phyloP scores from a whole-genome alignment of 768 basidiomycete genomes.

The Tricholomella constricta region DNA sequence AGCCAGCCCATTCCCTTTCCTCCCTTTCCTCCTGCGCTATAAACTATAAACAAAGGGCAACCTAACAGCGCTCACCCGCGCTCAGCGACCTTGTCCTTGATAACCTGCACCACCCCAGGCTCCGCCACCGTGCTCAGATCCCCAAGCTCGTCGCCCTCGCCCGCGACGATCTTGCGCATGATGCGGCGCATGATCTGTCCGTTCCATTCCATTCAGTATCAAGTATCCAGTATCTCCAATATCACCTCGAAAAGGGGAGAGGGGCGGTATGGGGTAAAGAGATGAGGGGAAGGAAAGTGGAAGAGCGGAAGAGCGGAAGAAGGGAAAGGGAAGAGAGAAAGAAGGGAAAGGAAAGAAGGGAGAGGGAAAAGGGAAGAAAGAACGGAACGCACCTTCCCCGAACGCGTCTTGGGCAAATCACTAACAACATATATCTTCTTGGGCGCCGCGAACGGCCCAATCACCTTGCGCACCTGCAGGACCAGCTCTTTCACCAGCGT shows the following conservation, averaged over 20 bases:
- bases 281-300: neutral
- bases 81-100: constrained; percentile 76
- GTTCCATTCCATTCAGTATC: too few relatives aligned
- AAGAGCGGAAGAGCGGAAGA: neutral
- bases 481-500: constrained; percentile 83
- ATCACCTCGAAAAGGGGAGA: too few relatives aligned
- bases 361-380: neutral
- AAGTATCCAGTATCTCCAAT: too few relatives aligned
- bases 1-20: too few relatives aligned
- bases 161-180: constrained; percentile 94
- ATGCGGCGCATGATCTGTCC: constrained; percentile 89
- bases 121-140: constrained; percentile 94
- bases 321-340: neutral
- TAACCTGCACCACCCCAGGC: constrained; percentile 79
- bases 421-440: constrained; percentile 85
- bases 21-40: too few relatives aligned
- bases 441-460: constrained; percentile 96
- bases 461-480: constrained; percentile 95
- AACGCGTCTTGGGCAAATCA: constrained; percentile 93
- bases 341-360: neutral
- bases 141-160: constrained; percentile 93
- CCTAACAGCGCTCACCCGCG: neutral
- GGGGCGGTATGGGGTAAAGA: neutral
- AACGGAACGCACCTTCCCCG: constrained; percentile 71
- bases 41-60: too few relatives aligned